A percentile compares a stretch with the other conserved stretches of the same genome.
These are phyloP conservation scores for Fusarium ambrosium DNA, from an alignment of 2,329 filamentous ascomycete genomes.

Conservation along the genomic window DNA sequence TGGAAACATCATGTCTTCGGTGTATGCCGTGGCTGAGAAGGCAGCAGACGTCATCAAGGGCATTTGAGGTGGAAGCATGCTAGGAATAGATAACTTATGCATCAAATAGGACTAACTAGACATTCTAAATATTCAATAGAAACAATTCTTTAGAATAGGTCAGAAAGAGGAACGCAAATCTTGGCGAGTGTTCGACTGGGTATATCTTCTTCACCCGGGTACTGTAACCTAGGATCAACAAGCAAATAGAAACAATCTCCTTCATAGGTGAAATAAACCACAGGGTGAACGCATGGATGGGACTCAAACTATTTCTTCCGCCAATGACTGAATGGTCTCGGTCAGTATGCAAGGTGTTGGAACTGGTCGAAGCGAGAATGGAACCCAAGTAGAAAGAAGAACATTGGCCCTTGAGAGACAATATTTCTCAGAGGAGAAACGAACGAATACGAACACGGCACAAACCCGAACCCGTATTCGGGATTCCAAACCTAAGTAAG, in stretches of 20 bases:
- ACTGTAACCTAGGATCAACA: not conserved
- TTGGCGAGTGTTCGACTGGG: not conserved
- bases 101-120: not conserved
- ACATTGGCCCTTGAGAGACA: not conserved
- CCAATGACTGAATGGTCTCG: not conserved
- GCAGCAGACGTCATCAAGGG: constrained; percentile 4
- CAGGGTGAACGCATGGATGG: not conserved
- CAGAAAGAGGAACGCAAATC: not conserved
- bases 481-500: not conserved
- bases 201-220: not conserved
- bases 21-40: constrained; percentile 12
- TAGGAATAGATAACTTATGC: not conserved
- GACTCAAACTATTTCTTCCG: not conserved
- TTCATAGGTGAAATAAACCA: not conserved
- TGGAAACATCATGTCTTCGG: constrained; percentile 1
- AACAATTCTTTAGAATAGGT: not conserved
- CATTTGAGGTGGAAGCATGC: not conserved
- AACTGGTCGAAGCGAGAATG: not conserved
- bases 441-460: not conserved
- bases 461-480: constrained; percentile 14
- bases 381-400: not conserved
- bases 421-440: no score
- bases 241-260: not conserved
- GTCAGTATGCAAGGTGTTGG: not conserved
- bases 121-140: not conserved